Base-by-base conservation (phyloP, 2,329 filamentous ascomycete species). In the Thelonectria discophora region DNA sequence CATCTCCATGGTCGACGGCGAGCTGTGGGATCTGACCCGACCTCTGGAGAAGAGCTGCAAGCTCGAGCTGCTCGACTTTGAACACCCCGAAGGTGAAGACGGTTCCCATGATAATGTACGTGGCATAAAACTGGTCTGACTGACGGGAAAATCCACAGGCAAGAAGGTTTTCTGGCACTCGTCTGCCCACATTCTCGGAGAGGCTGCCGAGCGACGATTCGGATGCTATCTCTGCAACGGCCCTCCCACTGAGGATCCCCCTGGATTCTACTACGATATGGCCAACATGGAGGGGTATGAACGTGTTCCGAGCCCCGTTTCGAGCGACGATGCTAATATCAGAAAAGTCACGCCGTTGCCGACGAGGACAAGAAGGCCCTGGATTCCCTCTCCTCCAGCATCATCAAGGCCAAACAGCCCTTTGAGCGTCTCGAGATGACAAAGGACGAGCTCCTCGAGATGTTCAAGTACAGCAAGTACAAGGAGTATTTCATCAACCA, bases 131-230 rank as follows among this genome's bases (percentile, higher is more conserved):
- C 20, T 11, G 11, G 11, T 24, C 15, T 21, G 10, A 13, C 61
- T 62, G 40, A 64, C 48, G 30, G 30, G 17, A 12, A 48, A n/a
- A n/a, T n/a, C 18, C 30, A 4, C 55, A 79, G 94, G 93, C 72
- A 94, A 95, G 81, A 92, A 92, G 77, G 94, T 98, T 58, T 99
- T 97, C 81, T 99, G 94, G 94, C 95, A 98, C 79, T 97, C 93
- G 18, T 94, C 90, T 72, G 95, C 95, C 46, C 95, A 99, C 77
- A 90, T 97, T 67, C 87, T 99, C n/a, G 95, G 95, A 69, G 95
- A 98, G 79, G 94, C 94, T 62, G 91, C 90, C 51, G 95, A 99
- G 80, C 87, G 91, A 74, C 87, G 93, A 72, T 99, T 93, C 75
- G 92, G 93, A 62, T 97, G 94, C 80, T 90, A 92, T 71, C 86